Evolutionary conservation across 371 early-diverging fungal genomes (phyloP), one percentile per base, ranked within the genome.

Genomic region (Mucor irregularis): DNA sequence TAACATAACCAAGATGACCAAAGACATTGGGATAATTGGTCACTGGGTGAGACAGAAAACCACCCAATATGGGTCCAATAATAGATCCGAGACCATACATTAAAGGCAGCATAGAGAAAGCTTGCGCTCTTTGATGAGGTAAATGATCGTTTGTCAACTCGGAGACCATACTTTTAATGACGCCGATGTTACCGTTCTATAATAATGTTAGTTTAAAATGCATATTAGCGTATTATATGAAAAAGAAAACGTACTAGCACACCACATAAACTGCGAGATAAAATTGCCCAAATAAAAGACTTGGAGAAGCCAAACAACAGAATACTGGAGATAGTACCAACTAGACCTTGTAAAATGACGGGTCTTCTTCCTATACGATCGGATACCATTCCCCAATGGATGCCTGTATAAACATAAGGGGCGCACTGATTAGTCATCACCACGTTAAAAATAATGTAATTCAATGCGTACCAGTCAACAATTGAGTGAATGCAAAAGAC

Each of bases 151-250:
- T 90, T 4, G 92, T 89, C 45, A 94, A 74, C 64, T 96, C 97
- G 4, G 90, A 91, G 22, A 94, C 70, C 71, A 93, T 87, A n/a
- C 89, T 86, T 67, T 94, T 94, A 24, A 89, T 76, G 2, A 93
- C 91, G 7, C 89, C 90, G n/a, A 89, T 77, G 56, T 94, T 96
- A 13, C 90, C 90, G 46, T 73, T 73, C 67, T 73, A 57, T 16
- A 21, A 1, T 4, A 17, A 5, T 10, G 13, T 19, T 5, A 17
- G 39, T 39, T 19, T n/a, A 34, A 17, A 28, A 24, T 19, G 29
- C 25, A 45, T 25, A n/a, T 8, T 7, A 52, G n/a, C 11, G 9
- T 16, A 51, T 40, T 30, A 9, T 26, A 43, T 19, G 14, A 42
- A n/a, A 35, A 4, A 14, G n/a, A 44, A 63, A 66, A 77, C 51